These are phyloP conservation scores for Boletus reticuloceps DNA, from an alignment of 768 basidiomycete genomes.

Conservation along the genomic window DNA sequence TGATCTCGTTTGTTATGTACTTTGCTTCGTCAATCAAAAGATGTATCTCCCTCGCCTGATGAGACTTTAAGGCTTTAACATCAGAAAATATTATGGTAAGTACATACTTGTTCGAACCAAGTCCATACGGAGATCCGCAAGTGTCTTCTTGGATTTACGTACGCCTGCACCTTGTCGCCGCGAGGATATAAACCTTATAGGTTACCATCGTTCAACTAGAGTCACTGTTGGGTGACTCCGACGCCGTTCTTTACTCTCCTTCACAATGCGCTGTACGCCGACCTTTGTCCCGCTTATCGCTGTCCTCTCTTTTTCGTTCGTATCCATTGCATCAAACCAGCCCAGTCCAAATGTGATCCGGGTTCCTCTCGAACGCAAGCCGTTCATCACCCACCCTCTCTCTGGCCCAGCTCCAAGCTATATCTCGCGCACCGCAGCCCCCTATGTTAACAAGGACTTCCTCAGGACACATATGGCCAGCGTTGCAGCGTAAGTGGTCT, in stretches of 20 bases:
- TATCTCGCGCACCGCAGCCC: not conserved
- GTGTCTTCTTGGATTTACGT: not conserved
- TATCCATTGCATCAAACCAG: slow-evolving; percentile 1
- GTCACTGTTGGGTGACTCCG: not conserved
- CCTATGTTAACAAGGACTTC: slow-evolving; percentile 4
- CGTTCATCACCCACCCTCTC: slow-evolving; percentile 10
- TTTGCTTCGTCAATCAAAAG: slow-evolving; percentile 12
- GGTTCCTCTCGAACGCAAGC: slow-evolving; percentile 24
- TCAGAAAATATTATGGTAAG: too few relatives aligned
- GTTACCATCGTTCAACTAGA: not conserved
- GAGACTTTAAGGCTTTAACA: not conserved
- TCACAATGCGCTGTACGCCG: slow-evolving; percentile 19
- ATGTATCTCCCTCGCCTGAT: slow-evolving; percentile 11
- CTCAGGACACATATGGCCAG: slow-evolving; percentile 15
- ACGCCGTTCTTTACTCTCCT: not conserved
- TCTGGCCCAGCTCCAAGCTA: not conserved
- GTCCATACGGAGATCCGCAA: too few relatives aligned
- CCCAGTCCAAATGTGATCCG: slow-evolving; percentile 8
- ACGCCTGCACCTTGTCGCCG: not conserved
- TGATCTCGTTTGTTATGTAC: slow-evolving; percentile 36
- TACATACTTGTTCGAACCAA: too few relatives aligned
- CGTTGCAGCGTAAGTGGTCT: slow-evolving; percentile 19
- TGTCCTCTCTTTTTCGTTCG: slow-evolving; percentile 16
- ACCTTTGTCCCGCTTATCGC: slow-evolving; percentile 11
- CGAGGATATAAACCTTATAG: not conserved